Evolutionary conservation across 1,284 basidiomycete genomes (phyloP), one percentile per base, ranked within the genome.

Genomic region (Moesziomyces parantarcticus): DNA sequence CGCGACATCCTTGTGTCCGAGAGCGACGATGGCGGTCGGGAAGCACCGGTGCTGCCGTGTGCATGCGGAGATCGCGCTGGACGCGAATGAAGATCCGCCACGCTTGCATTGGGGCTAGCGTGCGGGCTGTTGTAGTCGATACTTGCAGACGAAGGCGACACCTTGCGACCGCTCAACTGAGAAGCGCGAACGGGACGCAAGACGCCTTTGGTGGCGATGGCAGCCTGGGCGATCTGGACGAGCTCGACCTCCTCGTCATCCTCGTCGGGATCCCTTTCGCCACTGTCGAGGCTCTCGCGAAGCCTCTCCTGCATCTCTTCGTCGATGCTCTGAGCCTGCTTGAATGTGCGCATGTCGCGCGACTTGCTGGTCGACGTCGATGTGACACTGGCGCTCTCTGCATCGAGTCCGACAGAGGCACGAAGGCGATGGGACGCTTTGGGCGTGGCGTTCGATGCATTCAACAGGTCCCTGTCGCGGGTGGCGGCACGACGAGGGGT

Each of bases 141-240:
- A 4, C 29, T 51, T 26, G 41, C 26, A 8, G 59, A 26, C 16
- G 70, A 67, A n/a, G 70, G 54, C 4, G 64, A 67, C 20, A 58
- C 48, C 14, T 58, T 62, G 34, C 54, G 57, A 11, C 26, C 50
- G 48, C 65, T 59, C 14, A 74, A 40, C 49, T 69, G 58, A 18
- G 58, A 61, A 20, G 71, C 66, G 9, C 58, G 65, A 1, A 65
- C 50, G 0, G 71, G 65, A 11, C 58, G 54, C 29, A 65, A 26
- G 25, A 61, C 50, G 26, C 66, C 55, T 21, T 61, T 65, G 50
- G 61, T 65, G 7, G 58, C 66, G n/a, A 65, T 58, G 42, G 71
- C 57, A 20, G 65, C 71, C 26, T 65, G 65, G 5, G 65, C 61
- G 18, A 74, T 74, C 49, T 62, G 58, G 4, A 65, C 64, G 25